Evolutionary conservation across 352 stramenopile species (phyloP), one percentile per base, ranked within the genome.

Genomic region (Pythium plurisporium): DNA sequence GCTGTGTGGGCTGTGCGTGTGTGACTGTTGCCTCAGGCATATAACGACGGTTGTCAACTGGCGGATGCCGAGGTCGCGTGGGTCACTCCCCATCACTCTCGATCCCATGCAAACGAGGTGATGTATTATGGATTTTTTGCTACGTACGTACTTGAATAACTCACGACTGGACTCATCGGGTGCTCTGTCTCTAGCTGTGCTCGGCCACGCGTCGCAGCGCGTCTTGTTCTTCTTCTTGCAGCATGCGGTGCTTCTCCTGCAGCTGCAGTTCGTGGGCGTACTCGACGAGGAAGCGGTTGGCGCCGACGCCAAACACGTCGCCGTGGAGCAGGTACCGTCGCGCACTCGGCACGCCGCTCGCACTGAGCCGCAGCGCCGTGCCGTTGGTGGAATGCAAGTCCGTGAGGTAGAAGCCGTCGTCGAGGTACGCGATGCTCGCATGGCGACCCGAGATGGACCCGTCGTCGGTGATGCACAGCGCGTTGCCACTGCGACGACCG

Each of bases 381-480:
- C 84, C 84, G 50, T 94, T 94, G 26, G 84, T 94, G 47, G 82
- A 92, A 43, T 78, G 65, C 26, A 94, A 66, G 46, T 94, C 84
- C 15, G 82, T 94, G 46, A 94, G 78, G 69, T 91, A 94, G 59
- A 92, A 94, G 11, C 78, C 84, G 49, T 87, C 84, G 51, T 69
- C 77, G 33, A 87, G 69, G 56, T 83, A 86, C 59, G 74, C 79
- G 56, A 94, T 79, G 36, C 81, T 73, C 45, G 76, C 80, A 55
- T 94, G 84, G 15, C 73, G 65, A 10, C 79, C 79, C 15, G 84
- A 94, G 61, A 92, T 90, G 17, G 82, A 90, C 60, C 77, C 72
- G 64, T 94, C 84, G 53, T 91, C 78, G 7, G 79, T 82, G 63
- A 94, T 89, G 61, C 84, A 91, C 22, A 94, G 66, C 17, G 84